Evolutionary conservation across 805 yeast species (phyloP), one percentile per base, ranked within the genome.

Genomic region (baker's yeast (Saccharomyces cerevisiae)): DNA sequence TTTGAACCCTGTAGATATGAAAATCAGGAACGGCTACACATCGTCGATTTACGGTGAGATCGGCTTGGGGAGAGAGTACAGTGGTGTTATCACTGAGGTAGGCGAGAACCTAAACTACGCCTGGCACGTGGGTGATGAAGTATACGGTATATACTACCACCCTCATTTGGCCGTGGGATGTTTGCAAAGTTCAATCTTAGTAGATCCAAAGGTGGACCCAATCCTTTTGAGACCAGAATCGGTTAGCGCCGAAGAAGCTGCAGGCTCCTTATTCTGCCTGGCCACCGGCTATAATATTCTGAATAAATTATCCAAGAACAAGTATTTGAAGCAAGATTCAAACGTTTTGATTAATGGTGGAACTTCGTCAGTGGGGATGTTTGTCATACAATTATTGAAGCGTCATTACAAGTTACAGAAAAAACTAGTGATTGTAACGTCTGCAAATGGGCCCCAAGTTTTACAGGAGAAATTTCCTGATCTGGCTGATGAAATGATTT

Each of bases 321-420:
- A 50, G 47, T 53, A 61, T 59, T 28, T 70, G 60, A 75, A 73
- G 41, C 70, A 71, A 4, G 72, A 73, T 9, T 69, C 81, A 1
- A 78, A 77, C 53, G 79, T 88, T 2, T 72, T 87, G 48, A 74
- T 89, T 46, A 75, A 87, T 57, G 96, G 96, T 52, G 95, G 87
- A 17, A 83, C 88, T 2, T 80, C 95, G 1, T 74, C 83, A n/a
- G 87, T 86, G 8, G 96, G 94, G 1, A 68, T 80, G 55, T 77
- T 75, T 69, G 77, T 79, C 4, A 74, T 82, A 32, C 90, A 85
- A 65, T 61, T 87, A 28, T 77, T 84, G 21, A 84, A 79, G 64
- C 62, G 75, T 27, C 68, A 73, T 57, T 80, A 74, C 59, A 72
- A 77, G n/a, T 79, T 82, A 9, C 62, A 65, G 17, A 70, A 71